These are phyloP conservation scores for Ilex aquifolium DNA, from an alignment of 257 asterid genomes.

Conservation along the genomic window DNA sequence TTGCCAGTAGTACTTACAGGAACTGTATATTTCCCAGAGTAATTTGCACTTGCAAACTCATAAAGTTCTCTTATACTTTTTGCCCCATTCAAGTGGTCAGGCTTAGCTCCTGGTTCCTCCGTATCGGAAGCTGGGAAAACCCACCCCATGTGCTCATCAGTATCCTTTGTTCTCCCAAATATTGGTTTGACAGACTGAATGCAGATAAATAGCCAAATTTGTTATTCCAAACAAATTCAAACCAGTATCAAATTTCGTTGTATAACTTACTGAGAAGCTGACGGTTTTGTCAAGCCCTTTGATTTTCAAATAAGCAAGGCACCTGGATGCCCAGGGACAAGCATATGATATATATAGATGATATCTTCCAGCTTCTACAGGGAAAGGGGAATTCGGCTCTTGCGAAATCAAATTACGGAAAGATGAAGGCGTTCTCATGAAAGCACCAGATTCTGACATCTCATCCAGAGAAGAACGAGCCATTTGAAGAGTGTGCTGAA, in stretches of 20 bases:
- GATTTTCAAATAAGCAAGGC: conserved; percentile 75
- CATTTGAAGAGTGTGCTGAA: conserved; percentile 43
- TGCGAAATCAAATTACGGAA: conserved; percentile 57
- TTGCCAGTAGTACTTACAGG: conserved; percentile 45
- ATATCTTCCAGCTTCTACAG: conserved; percentile 86
- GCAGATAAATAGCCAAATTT: background rate
- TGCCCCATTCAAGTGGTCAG: conserved; percentile 69
- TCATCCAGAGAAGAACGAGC: conserved; percentile 78
- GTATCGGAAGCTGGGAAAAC: conserved; percentile 59
- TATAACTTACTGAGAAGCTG: conserved; percentile 55
- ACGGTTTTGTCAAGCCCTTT: conserved; percentile 79
- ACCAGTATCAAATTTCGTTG: background rate
- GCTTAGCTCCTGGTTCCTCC: conserved; percentile 79
- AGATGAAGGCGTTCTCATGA: conserved; percentile 70
- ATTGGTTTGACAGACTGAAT: conserved; percentile 73
- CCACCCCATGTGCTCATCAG: conserved; percentile 97
- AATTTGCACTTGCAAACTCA: conserved; percentile 77
- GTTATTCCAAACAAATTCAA: background rate
- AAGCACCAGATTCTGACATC: conserved; percentile 78
- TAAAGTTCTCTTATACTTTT: conserved; percentile 68
- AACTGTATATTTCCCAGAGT: conserved; percentile 79
- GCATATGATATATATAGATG: conserved; percentile 83
- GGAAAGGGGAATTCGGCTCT: conserved; percentile 60
- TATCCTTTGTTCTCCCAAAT: conserved; percentile 87
- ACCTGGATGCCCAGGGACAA: conserved; percentile 98